Evolutionary conservation across 208 protist genomes (phyloP), one percentile per base, ranked within the genome.

Genomic region (Crithidia acanthocephali): DNA sequence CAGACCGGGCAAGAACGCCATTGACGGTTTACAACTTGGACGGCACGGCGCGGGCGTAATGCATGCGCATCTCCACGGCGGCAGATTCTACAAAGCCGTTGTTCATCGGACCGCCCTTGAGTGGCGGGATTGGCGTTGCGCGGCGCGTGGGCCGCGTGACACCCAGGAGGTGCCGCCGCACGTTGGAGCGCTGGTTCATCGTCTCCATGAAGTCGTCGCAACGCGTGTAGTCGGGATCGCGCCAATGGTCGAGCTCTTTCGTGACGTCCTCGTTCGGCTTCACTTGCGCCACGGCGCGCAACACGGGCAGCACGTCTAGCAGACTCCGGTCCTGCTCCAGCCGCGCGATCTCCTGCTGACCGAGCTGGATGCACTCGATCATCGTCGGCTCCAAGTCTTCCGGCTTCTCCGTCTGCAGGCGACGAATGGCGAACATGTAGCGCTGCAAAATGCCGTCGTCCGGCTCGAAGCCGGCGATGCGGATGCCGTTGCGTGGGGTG

Each of bases 141-240:
- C 74, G 55, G 0, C 90, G 84, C 28, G 42, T 8, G 15, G 47
- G 57, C 35, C 88, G 63, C 59, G 85, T 81, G 32, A 57, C 63
- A 22, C 91, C 87, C 6, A 93, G 68, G 13, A 92, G 63, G 40
- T 79, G 48, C 61, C 79, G 74, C 47, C 87, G 81, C 61, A 79
- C 80, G 9, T 79, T 77, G n/a, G 88, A 87, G 27, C 57, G 76
- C 18, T 52, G 72, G 57, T 92, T 85, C 88, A 94, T 89, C 23
- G 86, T 93, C 33, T 92, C 85, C 35, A 59, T 68, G 67, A 96
- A 94, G 74, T 93, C 69, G 69, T 96, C 91, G 75, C 88, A 94
- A 32, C 68, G 53, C 28, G 85, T 67, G 75, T 96, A 96, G 42
- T 94, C 84, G 30, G 76, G 58, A 28, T 72, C 68, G 13, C 91